These are phyloP conservation scores for Amesomyces nigricolor DNA, from an alignment of 2,329 filamentous ascomycete species.

Conservation along the genomic window DNA sequence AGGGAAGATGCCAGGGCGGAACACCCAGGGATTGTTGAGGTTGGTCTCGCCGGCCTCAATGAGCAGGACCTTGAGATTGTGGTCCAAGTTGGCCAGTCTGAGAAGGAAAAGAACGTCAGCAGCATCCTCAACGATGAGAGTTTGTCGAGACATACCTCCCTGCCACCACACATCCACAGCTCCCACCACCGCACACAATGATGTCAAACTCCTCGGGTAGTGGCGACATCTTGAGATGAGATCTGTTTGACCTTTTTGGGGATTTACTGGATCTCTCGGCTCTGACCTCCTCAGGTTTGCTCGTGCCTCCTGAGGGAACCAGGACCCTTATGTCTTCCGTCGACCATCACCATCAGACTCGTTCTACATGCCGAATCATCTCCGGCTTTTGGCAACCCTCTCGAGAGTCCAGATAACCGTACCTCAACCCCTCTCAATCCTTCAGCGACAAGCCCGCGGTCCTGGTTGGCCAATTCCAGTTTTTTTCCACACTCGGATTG, in stretches of 20 bases:
- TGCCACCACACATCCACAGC: conserved; percentile 55
- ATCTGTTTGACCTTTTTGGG: not conserved
- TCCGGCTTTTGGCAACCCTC: not conserved
- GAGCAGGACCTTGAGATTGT: conserved; percentile 63
- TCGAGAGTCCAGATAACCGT: too few relatives aligned
- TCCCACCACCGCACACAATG: conserved; percentile 71
- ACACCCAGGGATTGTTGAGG: conserved; percentile 73
- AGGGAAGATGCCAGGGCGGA: conserved; percentile 70
- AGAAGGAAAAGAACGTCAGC: conserved; percentile 33
- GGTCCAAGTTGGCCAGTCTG: conserved; percentile 68
- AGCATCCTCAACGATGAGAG: conserved; percentile 2
- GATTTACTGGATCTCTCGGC: not conserved
- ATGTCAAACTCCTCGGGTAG: conserved; percentile 76
- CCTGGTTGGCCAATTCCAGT: conserved; percentile 13
- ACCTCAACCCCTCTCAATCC: not conserved
- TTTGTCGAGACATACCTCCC: conserved; percentile 40
- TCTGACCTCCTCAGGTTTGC: too few relatives aligned
- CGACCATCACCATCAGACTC: not conserved
- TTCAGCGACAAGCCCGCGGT: not conserved
- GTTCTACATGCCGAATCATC: not conserved
- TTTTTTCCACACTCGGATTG: not conserved
- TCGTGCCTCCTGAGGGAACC: not conserved
- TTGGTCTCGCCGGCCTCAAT: conserved; percentile 69
- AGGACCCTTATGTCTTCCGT: not conserved
- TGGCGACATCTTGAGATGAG: conserved; percentile 30